Percentiles rank a stretch among this genome's conserved stretches.
Evolutionary conservation across 345 rosid genomes (phyloP).

Genomic region (Ricinus communis): DNA sequence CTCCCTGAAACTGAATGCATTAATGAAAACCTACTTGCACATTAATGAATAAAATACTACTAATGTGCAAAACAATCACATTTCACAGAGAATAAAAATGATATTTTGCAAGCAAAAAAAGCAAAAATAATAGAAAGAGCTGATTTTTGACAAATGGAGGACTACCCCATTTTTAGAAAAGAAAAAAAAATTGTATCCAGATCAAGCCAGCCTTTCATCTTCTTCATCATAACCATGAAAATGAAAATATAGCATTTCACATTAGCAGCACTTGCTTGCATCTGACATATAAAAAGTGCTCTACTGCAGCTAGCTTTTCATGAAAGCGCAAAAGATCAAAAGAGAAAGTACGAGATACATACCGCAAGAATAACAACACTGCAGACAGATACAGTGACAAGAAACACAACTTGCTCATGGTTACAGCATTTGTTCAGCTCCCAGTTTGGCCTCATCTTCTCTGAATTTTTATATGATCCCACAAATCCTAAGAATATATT

Average conservation of each 20-base stretch:
- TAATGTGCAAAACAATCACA: no score
- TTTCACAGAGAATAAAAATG: no score
- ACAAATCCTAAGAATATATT: background rate
- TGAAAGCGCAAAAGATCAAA: background rate
- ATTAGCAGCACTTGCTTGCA: background rate
- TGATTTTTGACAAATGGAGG: background rate
- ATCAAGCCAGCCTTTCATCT: background rate
- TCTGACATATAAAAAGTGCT: background rate
- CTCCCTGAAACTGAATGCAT: background rate
- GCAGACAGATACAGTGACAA: conserved; percentile 21
- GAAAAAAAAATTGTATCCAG: background rate
- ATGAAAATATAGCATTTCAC: background rate
- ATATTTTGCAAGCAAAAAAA: background rate
- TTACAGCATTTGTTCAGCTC: conserved; percentile 20
- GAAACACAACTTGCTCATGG: conserved; percentile 25
- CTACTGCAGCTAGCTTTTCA: background rate
- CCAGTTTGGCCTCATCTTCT: conserved; percentile 23
- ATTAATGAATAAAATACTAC: background rate
- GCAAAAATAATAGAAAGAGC: background rate
- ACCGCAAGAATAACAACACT: conserved; percentile 27
- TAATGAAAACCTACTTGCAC: background rate
- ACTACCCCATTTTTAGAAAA: background rate
- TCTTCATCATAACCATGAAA: background rate
- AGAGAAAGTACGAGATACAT: background rate
- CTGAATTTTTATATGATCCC: background rate